These are phyloP conservation scores for Trifolium pratense DNA, from an alignment of 306 rosid species.

Conservation along the genomic window DNA sequence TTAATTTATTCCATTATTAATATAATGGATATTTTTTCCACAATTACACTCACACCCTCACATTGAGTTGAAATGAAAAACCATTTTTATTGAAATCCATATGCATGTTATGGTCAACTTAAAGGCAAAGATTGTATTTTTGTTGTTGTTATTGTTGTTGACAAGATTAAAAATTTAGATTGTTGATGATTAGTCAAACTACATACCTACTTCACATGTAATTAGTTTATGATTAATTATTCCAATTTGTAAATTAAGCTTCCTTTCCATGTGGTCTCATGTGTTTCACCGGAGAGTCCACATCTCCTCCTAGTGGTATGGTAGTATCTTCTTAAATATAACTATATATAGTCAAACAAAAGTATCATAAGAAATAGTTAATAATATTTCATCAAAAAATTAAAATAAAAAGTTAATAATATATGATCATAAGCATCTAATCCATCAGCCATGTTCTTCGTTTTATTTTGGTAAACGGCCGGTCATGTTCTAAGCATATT, in stretches of 20 bases:
- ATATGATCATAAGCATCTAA: slow-evolving; percentile 43
- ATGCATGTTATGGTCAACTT: slow-evolving; percentile 18
- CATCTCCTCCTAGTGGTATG: slow-evolving; percentile 30
- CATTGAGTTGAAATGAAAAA: background rate
- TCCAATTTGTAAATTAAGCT: slow-evolving; percentile 40
- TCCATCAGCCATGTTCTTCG: slow-evolving; percentile 61
- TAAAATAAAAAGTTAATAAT: slow-evolving; percentile 20
- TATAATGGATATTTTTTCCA: background rate
- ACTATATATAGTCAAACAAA: slow-evolving; percentile 48
- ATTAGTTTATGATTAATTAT: slow-evolving; percentile 39
- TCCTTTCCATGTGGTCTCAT: slow-evolving; percentile 78
- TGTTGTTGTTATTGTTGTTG: slow-evolving; percentile 8
- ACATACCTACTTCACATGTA: slow-evolving; percentile 56
- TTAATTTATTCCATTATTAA: background rate
- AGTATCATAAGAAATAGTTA: slow-evolving; percentile 34
- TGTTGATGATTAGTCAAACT: slow-evolving; percentile 38
- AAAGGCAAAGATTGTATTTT: background rate
- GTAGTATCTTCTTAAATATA: slow-evolving; percentile 25
- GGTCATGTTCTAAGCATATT: slow-evolving; percentile 61
- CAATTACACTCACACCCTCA: background rate
- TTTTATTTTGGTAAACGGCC: slow-evolving; percentile 55
- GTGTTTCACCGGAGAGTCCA: slow-evolving; percentile 60
- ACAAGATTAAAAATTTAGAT: slow-evolving; percentile 39
- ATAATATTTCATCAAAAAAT: slow-evolving; percentile 14
- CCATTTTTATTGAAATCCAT: slow-evolving; percentile 14